phyloP scores from a whole-genome alignment of 1,284 basidiomycete species.

The Ustilago loliicola region DNA sequence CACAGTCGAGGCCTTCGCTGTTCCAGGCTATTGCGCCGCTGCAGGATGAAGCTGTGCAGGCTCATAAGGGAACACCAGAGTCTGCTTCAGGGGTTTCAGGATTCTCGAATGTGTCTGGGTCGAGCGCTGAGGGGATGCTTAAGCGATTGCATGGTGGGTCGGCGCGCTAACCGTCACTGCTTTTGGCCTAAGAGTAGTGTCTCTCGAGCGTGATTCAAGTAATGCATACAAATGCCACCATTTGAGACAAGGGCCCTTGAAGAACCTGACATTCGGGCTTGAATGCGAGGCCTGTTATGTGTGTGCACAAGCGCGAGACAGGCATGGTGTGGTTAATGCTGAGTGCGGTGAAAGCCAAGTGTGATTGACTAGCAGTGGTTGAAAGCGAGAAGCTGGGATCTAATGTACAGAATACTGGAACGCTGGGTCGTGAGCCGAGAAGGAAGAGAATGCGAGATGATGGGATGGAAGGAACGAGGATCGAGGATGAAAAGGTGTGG shows the following conservation, averaged over 20 bases:
- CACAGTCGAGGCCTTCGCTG: conserved; percentile 32
- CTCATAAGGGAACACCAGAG: conserved; percentile 33
- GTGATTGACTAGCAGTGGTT: neutral
- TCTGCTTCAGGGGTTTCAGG: conserved; percentile 36
- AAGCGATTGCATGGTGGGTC: conserved; percentile 27
- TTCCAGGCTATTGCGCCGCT: conserved; percentile 38
- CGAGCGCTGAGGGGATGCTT: conserved; percentile 41
- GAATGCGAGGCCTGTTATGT: neutral
- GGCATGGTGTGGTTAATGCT: neutral
- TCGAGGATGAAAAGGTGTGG: neutral
- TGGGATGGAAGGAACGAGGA: neutral
- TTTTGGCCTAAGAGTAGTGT: neutral
- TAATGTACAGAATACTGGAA: conserved; percentile 23
- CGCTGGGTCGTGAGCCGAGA: neutral
- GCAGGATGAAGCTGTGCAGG: conserved; percentile 12
- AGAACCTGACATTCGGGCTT: no score
- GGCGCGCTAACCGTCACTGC: conserved; percentile 2
- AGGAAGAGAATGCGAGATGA: conserved; percentile 7
- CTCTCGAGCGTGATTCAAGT: no score
- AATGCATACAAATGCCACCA: neutral
- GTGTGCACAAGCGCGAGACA: neutral
- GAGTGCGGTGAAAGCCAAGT: conserved; percentile 4
- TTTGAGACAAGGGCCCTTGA: no score
- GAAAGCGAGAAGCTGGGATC: neutral
- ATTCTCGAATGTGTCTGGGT: conserved; percentile 29